These are phyloP conservation scores for Diaporthe helianthi DNA, from an alignment of 2,329 filamentous ascomycete genomes.

Conservation along the genomic window DNA sequence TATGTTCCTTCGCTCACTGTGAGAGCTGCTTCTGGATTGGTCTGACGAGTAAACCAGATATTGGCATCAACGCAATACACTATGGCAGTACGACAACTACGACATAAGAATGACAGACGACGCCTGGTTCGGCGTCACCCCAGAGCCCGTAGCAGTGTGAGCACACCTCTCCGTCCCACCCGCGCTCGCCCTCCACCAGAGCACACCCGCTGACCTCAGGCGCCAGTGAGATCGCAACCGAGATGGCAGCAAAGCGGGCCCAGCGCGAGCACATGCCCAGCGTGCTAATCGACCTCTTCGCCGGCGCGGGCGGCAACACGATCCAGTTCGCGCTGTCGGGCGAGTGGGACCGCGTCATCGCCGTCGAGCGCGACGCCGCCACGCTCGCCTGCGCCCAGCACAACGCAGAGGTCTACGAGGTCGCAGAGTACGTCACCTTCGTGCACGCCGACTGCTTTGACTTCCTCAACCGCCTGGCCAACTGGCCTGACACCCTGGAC, in stretches of 20 bases:
- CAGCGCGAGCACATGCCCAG: slow-evolving; percentile 5
- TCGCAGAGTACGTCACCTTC: slow-evolving; percentile 80
- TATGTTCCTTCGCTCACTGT: neutral
- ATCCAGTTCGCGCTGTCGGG: slow-evolving; percentile 90
- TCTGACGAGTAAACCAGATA: slow-evolving; percentile 64
- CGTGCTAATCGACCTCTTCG: slow-evolving; percentile 85
- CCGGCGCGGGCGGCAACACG: slow-evolving; percentile 88
- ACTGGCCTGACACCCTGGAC: slow-evolving; percentile 41
- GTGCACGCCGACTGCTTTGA: slow-evolving; percentile 87
- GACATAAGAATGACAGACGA: slow-evolving; percentile 91
- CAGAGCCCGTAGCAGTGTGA: slow-evolving; percentile 87
- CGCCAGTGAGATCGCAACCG: slow-evolving; percentile 73
- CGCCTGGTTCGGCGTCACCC: slow-evolving; percentile 96
- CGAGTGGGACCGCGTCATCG: slow-evolving; percentile 84
- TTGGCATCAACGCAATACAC: slow-evolving; percentile 85
- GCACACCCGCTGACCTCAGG: neutral
- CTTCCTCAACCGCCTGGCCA: slow-evolving; percentile 56
- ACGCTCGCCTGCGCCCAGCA: slow-evolving; percentile 90
- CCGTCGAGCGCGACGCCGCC: slow-evolving; percentile 82
- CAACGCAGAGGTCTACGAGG: slow-evolving; percentile 87
- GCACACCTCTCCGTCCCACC: slow-evolving; percentile 34
- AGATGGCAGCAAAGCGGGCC: slow-evolving; percentile 69
- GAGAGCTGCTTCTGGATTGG: neutral
- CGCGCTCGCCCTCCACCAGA: neutral
- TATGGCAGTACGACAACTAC: slow-evolving; percentile 87